Percentiles rank a stretch among this genome's conserved stretches.
Conservation (phyloP, 2,329 filamentous ascomycete genomes). For the Ambrosiella cleistominuta region DNA sequence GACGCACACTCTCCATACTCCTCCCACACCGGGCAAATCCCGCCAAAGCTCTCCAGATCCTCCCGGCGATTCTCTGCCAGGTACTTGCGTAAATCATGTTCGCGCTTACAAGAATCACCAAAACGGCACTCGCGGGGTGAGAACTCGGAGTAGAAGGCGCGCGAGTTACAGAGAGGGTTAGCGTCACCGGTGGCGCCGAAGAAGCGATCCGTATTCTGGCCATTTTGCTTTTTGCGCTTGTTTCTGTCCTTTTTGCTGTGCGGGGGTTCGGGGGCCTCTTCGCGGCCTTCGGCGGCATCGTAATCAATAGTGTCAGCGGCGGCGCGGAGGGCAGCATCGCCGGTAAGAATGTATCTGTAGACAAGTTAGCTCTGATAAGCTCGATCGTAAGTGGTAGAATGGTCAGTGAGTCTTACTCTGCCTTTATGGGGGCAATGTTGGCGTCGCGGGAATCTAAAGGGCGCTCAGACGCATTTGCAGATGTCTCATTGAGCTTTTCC, state of each 20-base stretch:
- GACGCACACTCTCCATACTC: conserved; percentile 57
- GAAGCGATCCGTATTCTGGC: conserved; percentile 64
- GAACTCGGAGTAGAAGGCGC: conserved; percentile 58
- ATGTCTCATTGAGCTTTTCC: conserved; percentile 10
- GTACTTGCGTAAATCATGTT: conserved; percentile 76
- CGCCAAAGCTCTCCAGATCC: conserved; percentile 56
- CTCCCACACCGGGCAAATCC: conserved; percentile 69
- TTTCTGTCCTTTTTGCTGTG: conserved; percentile 28
- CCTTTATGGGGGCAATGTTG: conserved; percentile 21
- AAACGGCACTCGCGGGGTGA: conserved; percentile 61
- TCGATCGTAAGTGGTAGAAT: conserved; percentile 1
- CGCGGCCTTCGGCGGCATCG: conserved; percentile 20
- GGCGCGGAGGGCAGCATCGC: conserved; percentile 26
- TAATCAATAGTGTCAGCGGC: conserved; percentile 22
- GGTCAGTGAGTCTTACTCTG: conserved; percentile 19
- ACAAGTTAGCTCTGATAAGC: not conserved
- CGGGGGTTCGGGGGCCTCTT: conserved; percentile 25
- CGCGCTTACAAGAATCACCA: conserved; percentile 63
- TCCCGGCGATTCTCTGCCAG: conserved; percentile 58
- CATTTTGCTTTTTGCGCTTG: conserved; percentile 29
- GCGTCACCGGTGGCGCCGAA: conserved; percentile 69
- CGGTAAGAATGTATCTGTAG: conserved; percentile 31
- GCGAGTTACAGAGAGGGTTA: conserved; percentile 59
- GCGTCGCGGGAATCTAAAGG: conserved; percentile 15
- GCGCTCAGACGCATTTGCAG: conserved; percentile 25